phyloP scores from a whole-genome alignment of 2,329 filamentous ascomycete genomes.

The Cladosporium colombiae region DNA sequence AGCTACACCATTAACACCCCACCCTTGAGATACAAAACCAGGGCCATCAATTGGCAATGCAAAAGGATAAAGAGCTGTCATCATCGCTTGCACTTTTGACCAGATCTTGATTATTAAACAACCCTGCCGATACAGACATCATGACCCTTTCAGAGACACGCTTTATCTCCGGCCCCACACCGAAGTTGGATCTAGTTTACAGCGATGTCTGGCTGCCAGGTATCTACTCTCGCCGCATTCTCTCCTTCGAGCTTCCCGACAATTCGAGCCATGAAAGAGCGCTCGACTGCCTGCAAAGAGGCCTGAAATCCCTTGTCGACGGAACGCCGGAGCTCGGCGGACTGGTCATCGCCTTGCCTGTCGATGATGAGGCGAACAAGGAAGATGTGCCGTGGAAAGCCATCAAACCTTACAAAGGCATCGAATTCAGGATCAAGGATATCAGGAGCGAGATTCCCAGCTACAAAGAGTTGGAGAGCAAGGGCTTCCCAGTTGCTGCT shows the following conservation, averaged over 20 bases:
- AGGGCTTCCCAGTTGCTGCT: slow-evolving; percentile 24
- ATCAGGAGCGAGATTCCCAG: slow-evolving; percentile 21
- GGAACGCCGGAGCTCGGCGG: slow-evolving; percentile 29
- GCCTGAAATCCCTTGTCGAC: slow-evolving; percentile 25
- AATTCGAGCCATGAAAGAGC: slow-evolving; percentile 24
- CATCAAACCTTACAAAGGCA: slow-evolving; percentile 21
- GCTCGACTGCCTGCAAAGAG: slow-evolving; percentile 22
- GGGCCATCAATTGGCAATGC: too few species aligned
- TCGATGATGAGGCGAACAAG: slow-evolving; percentile 19
- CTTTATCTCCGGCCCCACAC: not conserved
- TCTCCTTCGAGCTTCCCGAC: slow-evolving; percentile 24
- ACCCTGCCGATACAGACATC: not conserved
- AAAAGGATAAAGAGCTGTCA: not conserved
- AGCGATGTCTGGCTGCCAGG: slow-evolving; percentile 29
- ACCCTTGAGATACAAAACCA: not conserved
- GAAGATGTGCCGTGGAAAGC: slow-evolving; percentile 24
- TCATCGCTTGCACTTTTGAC: not conserved
- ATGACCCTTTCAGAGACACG: not conserved
- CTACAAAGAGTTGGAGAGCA: slow-evolving; percentile 21
- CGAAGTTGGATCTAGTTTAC: slow-evolving; percentile 10
- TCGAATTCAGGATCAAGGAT: slow-evolving; percentile 25
- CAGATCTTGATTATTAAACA: not conserved
- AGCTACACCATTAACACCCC: not conserved
- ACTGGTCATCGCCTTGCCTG: slow-evolving; percentile 21
- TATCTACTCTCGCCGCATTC: slow-evolving; percentile 25